Evolutionary conservation across 331 rosid species (phyloP), one percentile per base, ranked within the genome.

Genomic region (Arachis monticola): DNA sequence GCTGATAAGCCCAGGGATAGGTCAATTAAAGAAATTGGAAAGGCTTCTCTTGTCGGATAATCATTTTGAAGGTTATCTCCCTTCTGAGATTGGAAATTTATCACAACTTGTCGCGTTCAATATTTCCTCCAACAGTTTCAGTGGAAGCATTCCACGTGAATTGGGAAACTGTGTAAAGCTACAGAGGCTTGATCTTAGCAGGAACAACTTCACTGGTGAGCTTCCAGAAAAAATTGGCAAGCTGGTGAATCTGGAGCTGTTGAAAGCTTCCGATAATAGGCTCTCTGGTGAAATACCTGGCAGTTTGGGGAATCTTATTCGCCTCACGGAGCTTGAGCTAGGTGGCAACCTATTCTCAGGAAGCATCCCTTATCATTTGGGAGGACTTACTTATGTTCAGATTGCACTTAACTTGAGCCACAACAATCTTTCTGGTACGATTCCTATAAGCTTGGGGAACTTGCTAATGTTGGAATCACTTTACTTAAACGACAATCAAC

Each of bases 151-250:
- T 77, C 91, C 96, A 44, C 77, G 53, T 51, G 91, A 90, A 72
- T 69, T 90, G 74, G 96, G 96, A 74, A 90, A 79, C 61, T 90
- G 92, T 70, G 48, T 42, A 7, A 82, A 73, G 66, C 80, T 90
- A 3, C 91, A 90, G 71, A 87, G 96, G 82, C 96, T 90, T 80
- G 96, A 90, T 60, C 88, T 90, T 22, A 87, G 96, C 66, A 79
- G 96, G 82, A 90, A 87, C 76, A 32, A 57, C 79, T 90, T 90
- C 77, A 75, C 76, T 70, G 87, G 88, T 35, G 73, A 50, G 68
- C 88, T 90, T 71, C 92, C 91, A 2, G 82, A 60, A 14, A 80
- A 83, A 71, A 68, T 82, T 38, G 96, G 96, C 60, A 75, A 77
- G 78, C 84, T 90, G 72, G 96, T 90, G 87, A 90, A 90, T 68